A percentile compares a stretch with the other conserved stretches of the same genome.
Evolutionary conservation across 306 rosid genomes (phyloP).

Genomic region (Delonix regia): DNA sequence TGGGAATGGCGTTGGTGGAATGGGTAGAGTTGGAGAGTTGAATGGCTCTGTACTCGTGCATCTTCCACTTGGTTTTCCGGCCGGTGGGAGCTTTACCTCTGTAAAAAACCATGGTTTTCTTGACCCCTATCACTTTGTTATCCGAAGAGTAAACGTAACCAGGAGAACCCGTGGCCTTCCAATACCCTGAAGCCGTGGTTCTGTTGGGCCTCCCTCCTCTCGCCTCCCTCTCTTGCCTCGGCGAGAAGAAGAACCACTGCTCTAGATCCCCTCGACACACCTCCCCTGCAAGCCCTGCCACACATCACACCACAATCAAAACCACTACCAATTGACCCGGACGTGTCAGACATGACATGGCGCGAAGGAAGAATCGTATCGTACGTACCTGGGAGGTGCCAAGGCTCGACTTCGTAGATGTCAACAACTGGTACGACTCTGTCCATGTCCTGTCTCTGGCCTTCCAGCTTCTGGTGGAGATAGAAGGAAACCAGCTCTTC

Average conservation of each 20-base stretch:
- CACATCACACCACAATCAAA: neutral
- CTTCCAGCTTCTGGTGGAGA: constrained; percentile 62
- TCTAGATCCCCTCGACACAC: constrained; percentile 69
- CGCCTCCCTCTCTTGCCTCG: constrained; percentile 74
- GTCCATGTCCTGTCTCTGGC: constrained; percentile 38
- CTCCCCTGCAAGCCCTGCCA: constrained; percentile 69
- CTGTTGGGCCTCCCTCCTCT: constrained; percentile 83
- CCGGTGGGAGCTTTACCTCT: constrained; percentile 83
- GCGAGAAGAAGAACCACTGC: constrained; percentile 92
- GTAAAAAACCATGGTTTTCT: constrained; percentile 90
- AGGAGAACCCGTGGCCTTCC: constrained; percentile 95
- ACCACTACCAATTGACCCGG: too few species aligned
- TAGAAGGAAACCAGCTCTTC: constrained; percentile 82
- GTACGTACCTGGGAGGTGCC: constrained; percentile 80
- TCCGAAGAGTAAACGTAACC: constrained; percentile 75
- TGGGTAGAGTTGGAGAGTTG: constrained; percentile 31
- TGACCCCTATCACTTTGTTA: constrained; percentile 63
- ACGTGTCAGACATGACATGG: too few species aligned
- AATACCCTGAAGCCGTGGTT: constrained; percentile 75
- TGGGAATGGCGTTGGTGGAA: constrained; percentile 38
- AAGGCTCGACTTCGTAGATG: constrained; percentile 71
- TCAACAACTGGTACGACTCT: constrained; percentile 65
- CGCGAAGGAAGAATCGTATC: neutral
- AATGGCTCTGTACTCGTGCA: constrained; percentile 89
- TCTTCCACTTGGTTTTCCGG: constrained; percentile 87